Base-by-base conservation (phyloP, 257 asterid genomes). In the Knoxia roxburghii region DNA sequence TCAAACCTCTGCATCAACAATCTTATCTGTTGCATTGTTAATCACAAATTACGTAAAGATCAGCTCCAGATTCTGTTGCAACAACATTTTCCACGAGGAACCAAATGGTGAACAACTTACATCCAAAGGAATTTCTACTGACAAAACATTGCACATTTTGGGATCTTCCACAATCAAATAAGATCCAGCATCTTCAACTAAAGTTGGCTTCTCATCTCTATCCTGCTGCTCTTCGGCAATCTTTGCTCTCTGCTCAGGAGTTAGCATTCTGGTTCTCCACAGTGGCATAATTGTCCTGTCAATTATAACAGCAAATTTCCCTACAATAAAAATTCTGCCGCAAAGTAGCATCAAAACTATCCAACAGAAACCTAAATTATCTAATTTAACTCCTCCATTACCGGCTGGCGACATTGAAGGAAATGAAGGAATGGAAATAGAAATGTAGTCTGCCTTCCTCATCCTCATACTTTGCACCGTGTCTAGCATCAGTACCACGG, bases 321-420 rank as follows among this genome's bases (percentile, higher is more conserved):
- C 29, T 18, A 18, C 4, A 14, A 40, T 3, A 65, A 18, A 52
- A 12, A 5, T 39, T 4, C 62, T 11, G 39, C 6, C 20, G 11
- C 21, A 35, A 18, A 63, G 26, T 23, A 48, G 35, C 21, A 40
- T 17, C 50, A 43, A 53, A 53, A 50, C 29, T 17, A 17, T 41
- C 35, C 50, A 20, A 40, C 53, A 50, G 10, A 46, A 18, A 51
- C 58, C 21, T 17, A 46, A 23, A 57, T 17, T 43, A 64, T 39
- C 64, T 7, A 14, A 61, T 41, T 41, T 32, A 26, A 45, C 29
- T 17, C 43, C 39, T 71, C 45, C 72, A 45, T 58, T 73, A 87
- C 98, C 97, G 88, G 94, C 89, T 83, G 11, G 98, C 94, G 39
- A 55, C 90, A 57, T 79, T 85, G 76, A 89, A 89, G 23, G 89